Base-by-base conservation (phyloP, 73 alveolate species). In the Paramecium bursaria region DNA sequence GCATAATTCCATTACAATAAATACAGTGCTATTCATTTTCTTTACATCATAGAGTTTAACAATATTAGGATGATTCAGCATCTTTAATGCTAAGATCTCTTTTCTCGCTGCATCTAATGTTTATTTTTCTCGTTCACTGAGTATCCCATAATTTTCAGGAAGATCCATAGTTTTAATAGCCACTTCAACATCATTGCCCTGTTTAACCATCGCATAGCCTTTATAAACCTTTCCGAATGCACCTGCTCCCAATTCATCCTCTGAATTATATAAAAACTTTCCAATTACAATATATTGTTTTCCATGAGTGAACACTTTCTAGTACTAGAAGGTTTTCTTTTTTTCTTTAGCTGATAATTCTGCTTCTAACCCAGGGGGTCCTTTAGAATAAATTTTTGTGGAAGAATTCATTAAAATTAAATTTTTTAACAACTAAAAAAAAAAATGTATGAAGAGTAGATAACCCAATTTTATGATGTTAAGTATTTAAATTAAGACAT, bases 1-100 rank as follows among this genome's bases (percentile, higher is more conserved):
- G 89, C 89, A 79, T 27, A 53, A 73, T 54, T 79, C 89, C 76
- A 79, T 53, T 19, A 79, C 42, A 50, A 79, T 39, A 27, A 53
- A 79, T 39, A 79, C 54, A 17, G 46, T 73, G 48, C 54, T 79
- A 3, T 61, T 23, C 4, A 73, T 31, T 55, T 79, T 73, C 42
- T 61, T 53, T 22, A 54, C 75, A 54, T 79, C 89, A 42, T 53
- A 53, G 26, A 79, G 35, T 22, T 30, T 19, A 42, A 79, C 89
- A 23, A 79, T 79, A 46, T 79, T 79, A 2, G 74, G 80, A 42
- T 79, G 89, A 21, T 79, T 73, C 15, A 79, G 30, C 44, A 33
- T 46, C 55, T 79, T 79, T 39, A 61, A 55, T 39, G 57, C 75
- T 19, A 46, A 35, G 46, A 79, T 73, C 76, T 79, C 89, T 53